A percentile compares a stretch with the other conserved stretches of the same genome.
Conservation (phyloP, 495 filamentous ascomycete species). For the Friedmanniomyces simplex region DNA sequence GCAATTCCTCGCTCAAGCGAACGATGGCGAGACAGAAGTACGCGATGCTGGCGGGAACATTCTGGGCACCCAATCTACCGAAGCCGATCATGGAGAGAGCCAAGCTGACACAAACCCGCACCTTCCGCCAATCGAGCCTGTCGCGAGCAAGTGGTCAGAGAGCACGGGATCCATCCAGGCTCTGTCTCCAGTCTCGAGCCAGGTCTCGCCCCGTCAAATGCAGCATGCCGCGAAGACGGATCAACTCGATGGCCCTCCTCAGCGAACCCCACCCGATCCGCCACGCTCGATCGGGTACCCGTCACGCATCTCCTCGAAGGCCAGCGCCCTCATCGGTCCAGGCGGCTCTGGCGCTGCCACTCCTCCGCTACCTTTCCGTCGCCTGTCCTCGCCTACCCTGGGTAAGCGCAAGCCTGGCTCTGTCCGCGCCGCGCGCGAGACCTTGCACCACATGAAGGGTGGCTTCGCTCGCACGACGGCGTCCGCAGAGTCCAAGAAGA, state of each 20-base stretch:
- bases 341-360: neutral
- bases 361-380: neutral
- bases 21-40: neutral
- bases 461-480: constrained; percentile 12
- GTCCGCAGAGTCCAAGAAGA: constrained; percentile 11
- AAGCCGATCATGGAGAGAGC: neutral
- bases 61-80: neutral
- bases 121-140: neutral
- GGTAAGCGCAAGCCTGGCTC: constrained; percentile 13
- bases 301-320: constrained; percentile 5
- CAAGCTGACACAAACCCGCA: neutral
- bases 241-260: neutral
- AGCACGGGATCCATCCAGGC: constrained; percentile 12
- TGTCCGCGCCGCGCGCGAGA: constrained; percentile 8
- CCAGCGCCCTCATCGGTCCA: constrained; percentile 3
- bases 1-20: constrained; percentile 8
- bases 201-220: neutral
- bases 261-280: neutral
- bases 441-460: neutral
- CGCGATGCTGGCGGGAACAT: neutral
- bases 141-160: constrained; percentile 19
- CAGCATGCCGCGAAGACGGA: neutral
- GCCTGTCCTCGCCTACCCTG: constrained; percentile 8
- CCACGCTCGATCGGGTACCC: constrained; percentile 18
- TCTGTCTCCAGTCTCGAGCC: neutral